Conservation (phyloP, 1,284 basidiomycete species). For the Gymnopus androsaceus region DNA sequence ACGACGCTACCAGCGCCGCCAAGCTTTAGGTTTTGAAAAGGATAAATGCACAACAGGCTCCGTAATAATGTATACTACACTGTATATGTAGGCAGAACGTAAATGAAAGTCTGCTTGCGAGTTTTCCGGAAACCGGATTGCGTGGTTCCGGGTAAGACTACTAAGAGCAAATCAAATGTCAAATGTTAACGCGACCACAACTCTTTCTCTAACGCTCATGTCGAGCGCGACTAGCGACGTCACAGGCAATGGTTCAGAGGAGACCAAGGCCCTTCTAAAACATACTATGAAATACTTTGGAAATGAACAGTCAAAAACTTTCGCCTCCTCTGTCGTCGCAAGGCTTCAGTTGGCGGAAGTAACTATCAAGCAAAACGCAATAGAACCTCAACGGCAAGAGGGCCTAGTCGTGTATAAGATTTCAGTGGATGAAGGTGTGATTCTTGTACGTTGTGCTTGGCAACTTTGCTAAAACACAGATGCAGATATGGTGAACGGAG, state of each 20-base stretch:
- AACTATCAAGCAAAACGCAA: conserved; percentile 1
- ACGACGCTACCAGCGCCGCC: background rate
- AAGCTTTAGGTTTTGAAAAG: conserved; percentile 2
- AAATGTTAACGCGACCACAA: background rate
- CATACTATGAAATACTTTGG: background rate
- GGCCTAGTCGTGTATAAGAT: background rate
- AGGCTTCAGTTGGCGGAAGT: background rate
- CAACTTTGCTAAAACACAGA: background rate
- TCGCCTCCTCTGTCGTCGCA: background rate
- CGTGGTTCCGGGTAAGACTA: background rate
- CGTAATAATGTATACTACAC: background rate
- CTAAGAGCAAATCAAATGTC: background rate
- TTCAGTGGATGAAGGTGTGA: conserved; percentile 6
- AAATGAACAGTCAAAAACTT: background rate
- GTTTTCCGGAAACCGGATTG: background rate
- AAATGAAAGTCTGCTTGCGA: background rate
- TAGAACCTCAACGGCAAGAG: conserved; percentile 3
- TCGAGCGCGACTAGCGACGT: background rate
- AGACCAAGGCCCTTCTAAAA: background rate
- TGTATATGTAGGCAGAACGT: background rate
- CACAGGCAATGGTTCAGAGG: background rate
- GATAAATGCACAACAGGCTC: background rate
- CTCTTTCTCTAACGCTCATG: conserved; percentile 3
- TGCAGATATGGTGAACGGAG: conserved; percentile 9
- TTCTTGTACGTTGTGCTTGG: background rate